Conservation (phyloP, 768 basidiomycete genomes). For the Phylloporus sp. region DNA sequence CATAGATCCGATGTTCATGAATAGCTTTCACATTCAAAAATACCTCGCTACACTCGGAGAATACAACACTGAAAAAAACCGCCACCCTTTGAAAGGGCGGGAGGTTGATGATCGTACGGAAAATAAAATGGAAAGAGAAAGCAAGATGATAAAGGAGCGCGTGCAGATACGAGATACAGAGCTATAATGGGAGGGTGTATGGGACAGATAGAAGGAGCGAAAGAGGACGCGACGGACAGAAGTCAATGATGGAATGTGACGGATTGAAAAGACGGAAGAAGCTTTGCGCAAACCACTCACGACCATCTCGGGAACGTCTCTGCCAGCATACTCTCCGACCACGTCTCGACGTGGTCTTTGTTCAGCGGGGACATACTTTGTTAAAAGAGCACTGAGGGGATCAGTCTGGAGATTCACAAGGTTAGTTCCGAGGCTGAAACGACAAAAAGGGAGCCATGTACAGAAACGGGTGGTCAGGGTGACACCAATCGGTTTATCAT, state of each 20-base stretch:
- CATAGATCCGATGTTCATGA: no score
- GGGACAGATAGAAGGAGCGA: constrained; percentile 3
- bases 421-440: constrained; percentile 3
- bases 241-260: constrained; percentile 1
- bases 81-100: constrained; percentile 5
- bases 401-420: constrained; percentile 53
- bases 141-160: constrained; percentile 17
- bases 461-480: constrained; percentile 4
- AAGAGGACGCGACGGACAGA: constrained; percentile 9
- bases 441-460: neutral
- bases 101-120: constrained; percentile 22
- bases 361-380: constrained; percentile 80
- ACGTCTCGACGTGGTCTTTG: constrained; percentile 68
- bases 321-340: constrained; percentile 66
- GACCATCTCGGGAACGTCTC: constrained; percentile 74
- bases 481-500: constrained; percentile 1
- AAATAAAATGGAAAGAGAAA: constrained; percentile 14
- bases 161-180: constrained; percentile 20
- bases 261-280: constrained; percentile 7
- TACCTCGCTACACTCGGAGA: constrained; percentile 17
- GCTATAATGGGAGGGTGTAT: constrained; percentile 14
- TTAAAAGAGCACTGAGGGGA: constrained; percentile 73
- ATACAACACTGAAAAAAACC: constrained; percentile 21
- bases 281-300: constrained; percentile 44
- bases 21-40: constrained; percentile 14